Percentiles rank a stretch among this genome's conserved stretches.
Conservation (phyloP, 2,329 filamentous ascomycete species). For the Penicillium occitanis region DNA sequence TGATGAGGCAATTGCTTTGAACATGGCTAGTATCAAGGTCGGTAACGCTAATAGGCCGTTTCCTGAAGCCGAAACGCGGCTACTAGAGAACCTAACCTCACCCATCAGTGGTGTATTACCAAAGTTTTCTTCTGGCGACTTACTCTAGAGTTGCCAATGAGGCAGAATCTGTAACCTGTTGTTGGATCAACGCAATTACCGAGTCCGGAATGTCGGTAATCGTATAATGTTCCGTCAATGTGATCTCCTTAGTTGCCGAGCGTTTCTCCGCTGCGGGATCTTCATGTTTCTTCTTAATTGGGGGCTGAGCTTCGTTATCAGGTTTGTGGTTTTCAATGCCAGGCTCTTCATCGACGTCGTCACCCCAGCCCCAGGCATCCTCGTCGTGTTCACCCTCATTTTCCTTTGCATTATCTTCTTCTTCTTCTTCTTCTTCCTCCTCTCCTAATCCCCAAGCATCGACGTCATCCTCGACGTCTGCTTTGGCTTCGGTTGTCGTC, state of each 20-base stretch:
- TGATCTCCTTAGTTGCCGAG: slow-evolving; percentile 60
- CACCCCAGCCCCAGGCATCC: slow-evolving; percentile 85
- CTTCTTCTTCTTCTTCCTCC: slow-evolving; percentile 31
- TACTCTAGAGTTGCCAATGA: slow-evolving; percentile 39
- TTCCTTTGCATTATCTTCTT: slow-evolving; percentile 18
- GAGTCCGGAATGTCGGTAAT: slow-evolving; percentile 84
- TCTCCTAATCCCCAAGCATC: slow-evolving; percentile 55
- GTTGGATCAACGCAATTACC: slow-evolving; percentile 53
- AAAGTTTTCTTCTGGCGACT: slow-evolving; percentile 23
- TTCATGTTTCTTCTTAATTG: slow-evolving; percentile 25
- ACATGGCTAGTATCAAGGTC: slow-evolving; percentile 51
- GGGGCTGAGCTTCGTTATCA: slow-evolving; percentile 21
- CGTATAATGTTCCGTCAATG: slow-evolving; percentile 79
- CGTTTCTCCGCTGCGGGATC: not conserved
- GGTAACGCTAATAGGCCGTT: slow-evolving; percentile 48
- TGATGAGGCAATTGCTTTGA: slow-evolving; percentile 49
- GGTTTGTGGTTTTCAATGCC: slow-evolving; percentile 31
- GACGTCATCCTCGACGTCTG: slow-evolving; percentile 44
- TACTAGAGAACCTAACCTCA: slow-evolving; percentile 32
- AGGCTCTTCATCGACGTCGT: slow-evolving; percentile 54
- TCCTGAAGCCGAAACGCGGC: slow-evolving; percentile 43
- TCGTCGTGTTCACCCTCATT: slow-evolving; percentile 44
- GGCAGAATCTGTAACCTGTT: slow-evolving; percentile 45
- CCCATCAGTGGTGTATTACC: slow-evolving; percentile 25
- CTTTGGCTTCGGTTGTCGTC: slow-evolving; percentile 20